Evolutionary conservation across 1,284 basidiomycete species (phyloP).

Genomic region (Mrakiaceae sp.): DNA sequence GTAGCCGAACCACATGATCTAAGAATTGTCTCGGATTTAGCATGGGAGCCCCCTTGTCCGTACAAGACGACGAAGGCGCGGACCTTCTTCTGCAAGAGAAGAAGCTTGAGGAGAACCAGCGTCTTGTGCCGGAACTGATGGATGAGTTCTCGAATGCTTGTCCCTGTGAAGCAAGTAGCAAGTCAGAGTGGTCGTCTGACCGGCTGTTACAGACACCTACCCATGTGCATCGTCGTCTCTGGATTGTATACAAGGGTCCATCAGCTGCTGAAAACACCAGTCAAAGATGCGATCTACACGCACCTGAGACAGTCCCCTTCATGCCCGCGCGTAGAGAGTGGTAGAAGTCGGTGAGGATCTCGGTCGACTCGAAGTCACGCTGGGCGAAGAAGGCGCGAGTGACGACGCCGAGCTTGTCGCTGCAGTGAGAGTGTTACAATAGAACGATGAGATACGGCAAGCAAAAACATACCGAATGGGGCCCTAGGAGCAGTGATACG

Average conservation of each 20-base stretch:
- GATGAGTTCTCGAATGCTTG: slow-evolving; percentile 81
- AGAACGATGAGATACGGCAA: not conserved
- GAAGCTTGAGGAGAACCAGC: slow-evolving; percentile 82
- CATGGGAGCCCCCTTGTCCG: not conserved
- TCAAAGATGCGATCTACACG: too few species aligned
- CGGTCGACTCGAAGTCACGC: slow-evolving; percentile 70
- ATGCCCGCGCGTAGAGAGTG: slow-evolving; percentile 47
- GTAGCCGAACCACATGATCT: slow-evolving; percentile 96
- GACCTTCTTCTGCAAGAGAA: slow-evolving; percentile 81
- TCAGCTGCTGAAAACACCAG: too few species aligned
- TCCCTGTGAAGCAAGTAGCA: slow-evolving; percentile 43
- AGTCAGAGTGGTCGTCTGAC: not conserved
- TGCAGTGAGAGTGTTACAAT: slow-evolving; percentile 23
- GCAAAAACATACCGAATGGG: not conserved
- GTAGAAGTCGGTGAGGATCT: slow-evolving; percentile 74
- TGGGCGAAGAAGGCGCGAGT: slow-evolving; percentile 83
- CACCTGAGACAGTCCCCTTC: slow-evolving; percentile 37
- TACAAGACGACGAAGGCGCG: slow-evolving; percentile 20
- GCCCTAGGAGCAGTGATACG: too few species aligned
- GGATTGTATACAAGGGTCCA: too few species aligned
- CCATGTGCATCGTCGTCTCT: slow-evolving; percentile 77
- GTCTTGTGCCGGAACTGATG: slow-evolving; percentile 90
- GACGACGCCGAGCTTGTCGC: slow-evolving; percentile 91
- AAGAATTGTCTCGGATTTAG: not conserved
- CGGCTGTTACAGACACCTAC: slow-evolving; percentile 35